These are phyloP conservation scores for Chenopodium quinoa DNA, from an alignment of 148 eudicot species.

Conservation along the genomic window DNA sequence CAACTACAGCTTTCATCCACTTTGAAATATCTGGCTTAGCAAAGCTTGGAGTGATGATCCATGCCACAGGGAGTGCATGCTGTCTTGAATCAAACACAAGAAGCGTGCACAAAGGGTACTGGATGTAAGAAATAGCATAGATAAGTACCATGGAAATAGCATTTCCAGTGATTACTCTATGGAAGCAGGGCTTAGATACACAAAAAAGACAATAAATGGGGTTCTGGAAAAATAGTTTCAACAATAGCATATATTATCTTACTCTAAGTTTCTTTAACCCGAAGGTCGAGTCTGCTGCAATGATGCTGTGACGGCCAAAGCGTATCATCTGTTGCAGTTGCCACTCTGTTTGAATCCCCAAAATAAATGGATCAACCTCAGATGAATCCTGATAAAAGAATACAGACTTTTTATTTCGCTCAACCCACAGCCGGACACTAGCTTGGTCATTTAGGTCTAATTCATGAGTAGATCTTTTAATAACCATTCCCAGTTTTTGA, in stretches of 20 bases:
- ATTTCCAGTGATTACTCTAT: constrained; percentile 13
- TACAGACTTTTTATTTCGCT: constrained; percentile 76
- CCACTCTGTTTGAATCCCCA: constrained; percentile 99
- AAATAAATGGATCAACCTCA: constrained; percentile 64
- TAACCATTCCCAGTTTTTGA: constrained; percentile 88
- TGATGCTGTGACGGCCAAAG: constrained; percentile 76
- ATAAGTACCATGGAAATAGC: constrained; percentile 22
- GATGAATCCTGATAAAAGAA: constrained; percentile 80
- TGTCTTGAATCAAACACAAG: constrained; percentile 96
- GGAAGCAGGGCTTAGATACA: constrained; percentile 1
- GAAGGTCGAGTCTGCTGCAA: constrained; percentile 87
- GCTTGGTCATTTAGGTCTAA: constrained; percentile 93
- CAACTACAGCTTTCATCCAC: constrained; percentile 90
- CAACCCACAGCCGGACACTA: constrained; percentile 82
- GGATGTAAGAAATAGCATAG: constrained; percentile 37
- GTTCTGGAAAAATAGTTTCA: neutral
- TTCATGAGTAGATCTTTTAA: constrained; percentile 84
- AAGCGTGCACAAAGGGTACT: constrained; percentile 95
- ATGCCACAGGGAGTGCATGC: constrained; percentile 97
- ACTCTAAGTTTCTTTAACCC: constrained; percentile 92
- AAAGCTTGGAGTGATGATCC: constrained; percentile 83
- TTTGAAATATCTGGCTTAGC: constrained; percentile 79
- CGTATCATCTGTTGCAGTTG: constrained; percentile 96
- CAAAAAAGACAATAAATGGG: constrained; percentile 1
- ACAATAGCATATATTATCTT: constrained; percentile 18